Conservation (phyloP, 2,329 filamentous ascomycete genomes). For the Scolecobasidium constrictum region DNA sequence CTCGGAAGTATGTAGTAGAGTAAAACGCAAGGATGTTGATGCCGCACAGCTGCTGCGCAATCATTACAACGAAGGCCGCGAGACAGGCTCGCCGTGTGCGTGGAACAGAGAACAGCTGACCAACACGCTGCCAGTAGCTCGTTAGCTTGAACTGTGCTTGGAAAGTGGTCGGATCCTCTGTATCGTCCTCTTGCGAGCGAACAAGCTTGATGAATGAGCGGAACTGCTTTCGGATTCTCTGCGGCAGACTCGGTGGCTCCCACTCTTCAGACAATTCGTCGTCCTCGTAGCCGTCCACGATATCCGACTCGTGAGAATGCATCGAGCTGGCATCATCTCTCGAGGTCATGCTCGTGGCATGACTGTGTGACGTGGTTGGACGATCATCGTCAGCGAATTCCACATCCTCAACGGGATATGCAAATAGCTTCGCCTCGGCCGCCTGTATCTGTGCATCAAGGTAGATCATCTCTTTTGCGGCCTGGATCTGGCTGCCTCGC, state of each 20-base stretch:
- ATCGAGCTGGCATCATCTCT: neutral
- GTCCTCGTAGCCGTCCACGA: neutral
- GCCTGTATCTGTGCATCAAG: conserved; percentile 18
- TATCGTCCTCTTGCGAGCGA: neutral
- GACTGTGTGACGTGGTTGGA: neutral
- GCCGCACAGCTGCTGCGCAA: conserved; percentile 20
- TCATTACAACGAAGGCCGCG: conserved; percentile 24
- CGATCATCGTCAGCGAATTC: neutral
- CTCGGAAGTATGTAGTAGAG: neutral
- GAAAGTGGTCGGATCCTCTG: neutral
- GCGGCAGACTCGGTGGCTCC: too few species aligned
- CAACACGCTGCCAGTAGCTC: conserved; percentile 25
- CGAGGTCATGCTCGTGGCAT: too few species aligned
- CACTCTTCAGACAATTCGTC: neutral
- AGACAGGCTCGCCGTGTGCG: conserved; percentile 23
- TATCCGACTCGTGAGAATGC: neutral
- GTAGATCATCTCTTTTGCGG: conserved; percentile 20
- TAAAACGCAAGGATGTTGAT: conserved; percentile 8
- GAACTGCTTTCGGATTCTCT: neutral
- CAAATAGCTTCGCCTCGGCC: conserved; percentile 12
- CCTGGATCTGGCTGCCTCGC: conserved; percentile 16
- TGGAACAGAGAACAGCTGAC: conserved; percentile 22
- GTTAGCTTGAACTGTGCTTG: conserved; percentile 31
- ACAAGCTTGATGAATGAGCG: neutral
- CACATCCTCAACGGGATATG: neutral